Conservation (phyloP, 2,329 filamentous ascomycete genomes). For the Beauveria caledonica region DNA sequence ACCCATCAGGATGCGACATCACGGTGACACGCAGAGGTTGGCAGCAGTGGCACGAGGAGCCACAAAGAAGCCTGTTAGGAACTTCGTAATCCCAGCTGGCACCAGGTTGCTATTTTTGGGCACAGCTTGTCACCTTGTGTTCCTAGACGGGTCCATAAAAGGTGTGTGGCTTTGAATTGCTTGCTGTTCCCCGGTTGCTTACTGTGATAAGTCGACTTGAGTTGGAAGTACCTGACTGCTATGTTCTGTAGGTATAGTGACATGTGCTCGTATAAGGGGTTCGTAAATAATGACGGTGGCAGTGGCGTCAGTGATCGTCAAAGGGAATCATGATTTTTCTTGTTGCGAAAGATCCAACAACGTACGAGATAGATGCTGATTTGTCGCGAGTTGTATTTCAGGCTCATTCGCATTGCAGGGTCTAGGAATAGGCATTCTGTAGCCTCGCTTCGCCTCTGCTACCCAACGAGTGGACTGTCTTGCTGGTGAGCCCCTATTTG, state of each 20-base stretch:
- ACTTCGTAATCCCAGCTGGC: not conserved
- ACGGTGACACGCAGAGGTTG: not conserved
- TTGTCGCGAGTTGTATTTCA: not conserved
- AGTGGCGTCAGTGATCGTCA: conserved; percentile 5
- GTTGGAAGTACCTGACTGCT: not conserved
- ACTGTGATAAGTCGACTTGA: not conserved
- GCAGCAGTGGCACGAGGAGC: not conserved
- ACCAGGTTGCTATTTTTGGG: conserved; percentile 8
- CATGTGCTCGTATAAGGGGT: not conserved
- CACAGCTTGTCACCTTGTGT: not conserved
- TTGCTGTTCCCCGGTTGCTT: not conserved
- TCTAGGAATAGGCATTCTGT: not conserved
- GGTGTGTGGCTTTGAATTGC: not conserved
- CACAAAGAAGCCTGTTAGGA: not conserved
- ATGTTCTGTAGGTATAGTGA: not conserved
- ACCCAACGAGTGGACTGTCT: not conserved
- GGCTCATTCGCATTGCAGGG: not conserved
- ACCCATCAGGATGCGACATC: too few species aligned
- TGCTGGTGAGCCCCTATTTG: not conserved
- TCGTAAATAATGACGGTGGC: not conserved
- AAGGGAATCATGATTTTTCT: too few species aligned
- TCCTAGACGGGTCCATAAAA: not conserved
- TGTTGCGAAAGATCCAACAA: too few species aligned
- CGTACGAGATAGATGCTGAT: too few species aligned
- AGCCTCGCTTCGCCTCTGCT: not conserved